Evolutionary conservation across 2,329 filamentous ascomycete genomes (phyloP).

Genomic region (Leptographium radiaticola): DNA sequence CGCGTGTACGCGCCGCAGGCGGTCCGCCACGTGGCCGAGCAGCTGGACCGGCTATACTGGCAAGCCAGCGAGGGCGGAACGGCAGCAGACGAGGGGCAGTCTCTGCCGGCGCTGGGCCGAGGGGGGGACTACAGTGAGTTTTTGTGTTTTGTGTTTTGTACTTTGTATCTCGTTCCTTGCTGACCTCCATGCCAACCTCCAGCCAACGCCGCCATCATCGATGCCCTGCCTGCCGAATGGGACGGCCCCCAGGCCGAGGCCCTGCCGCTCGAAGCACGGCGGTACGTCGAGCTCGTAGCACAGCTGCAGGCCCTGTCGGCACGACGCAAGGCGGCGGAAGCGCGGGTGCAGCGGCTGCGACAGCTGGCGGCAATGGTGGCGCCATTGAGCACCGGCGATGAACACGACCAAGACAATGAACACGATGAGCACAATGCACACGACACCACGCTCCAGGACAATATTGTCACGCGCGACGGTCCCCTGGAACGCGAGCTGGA

Average conservation of each 20-base stretch:
- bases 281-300: conserved; percentile 36
- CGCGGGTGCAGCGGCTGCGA: conserved; percentile 29
- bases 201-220: conserved; percentile 31
- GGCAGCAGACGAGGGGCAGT: conserved; percentile 6
- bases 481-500: conserved; percentile 54
- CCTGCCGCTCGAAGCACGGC: conserved; percentile 32
- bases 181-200: background rate
- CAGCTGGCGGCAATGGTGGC: conserved; percentile 36
- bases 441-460: conserved; percentile 34
- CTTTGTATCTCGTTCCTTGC: background rate
- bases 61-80: conserved; percentile 24
- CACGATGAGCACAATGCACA: conserved; percentile 14
- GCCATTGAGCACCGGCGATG: conserved; percentile 26
- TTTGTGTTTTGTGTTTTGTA: conserved; percentile 10
- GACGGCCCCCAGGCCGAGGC: conserved; percentile 23
- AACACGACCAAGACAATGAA: background rate
- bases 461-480: conserved; percentile 51
- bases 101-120: conserved; percentile 23
- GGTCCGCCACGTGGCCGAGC: conserved; percentile 58
- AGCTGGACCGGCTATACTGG: conserved; percentile 55
- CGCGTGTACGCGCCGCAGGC: conserved; percentile 56
- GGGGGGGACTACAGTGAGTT: conserved; percentile 32
- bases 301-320: conserved; percentile 37
- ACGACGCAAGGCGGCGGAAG: conserved; percentile 22
- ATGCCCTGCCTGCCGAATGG: conserved; percentile 35